Conservation (phyloP, 805 yeast species). For the Saturnispora hagleri region DNA sequence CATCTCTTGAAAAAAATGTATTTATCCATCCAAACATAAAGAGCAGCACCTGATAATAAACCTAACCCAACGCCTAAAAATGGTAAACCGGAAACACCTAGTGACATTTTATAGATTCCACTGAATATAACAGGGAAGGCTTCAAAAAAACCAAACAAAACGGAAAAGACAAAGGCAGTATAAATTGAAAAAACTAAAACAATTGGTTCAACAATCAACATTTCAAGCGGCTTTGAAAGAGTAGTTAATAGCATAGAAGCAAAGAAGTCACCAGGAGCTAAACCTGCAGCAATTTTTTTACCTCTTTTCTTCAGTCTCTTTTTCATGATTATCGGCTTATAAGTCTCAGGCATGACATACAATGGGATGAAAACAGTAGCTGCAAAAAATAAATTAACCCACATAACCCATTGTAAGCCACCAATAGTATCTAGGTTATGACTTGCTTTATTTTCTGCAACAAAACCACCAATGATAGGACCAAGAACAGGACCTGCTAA, state of each 20-base stretch:
- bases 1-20: constrained; percentile 43
- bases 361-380: constrained; percentile 43
- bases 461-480: constrained; percentile 67
- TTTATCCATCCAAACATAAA: constrained; percentile 44
- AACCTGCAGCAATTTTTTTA: constrained; percentile 32
- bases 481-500: constrained; percentile 75
- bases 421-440: constrained; percentile 15
- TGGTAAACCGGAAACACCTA: constrained; percentile 59
- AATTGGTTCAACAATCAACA: constrained; percentile 68
- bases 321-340: constrained; percentile 54
- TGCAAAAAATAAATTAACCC: constrained; percentile 64
- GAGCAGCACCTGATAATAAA: constrained; percentile 42
- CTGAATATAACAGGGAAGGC: constrained; percentile 68
- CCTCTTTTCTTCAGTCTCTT: constrained; percentile 55
- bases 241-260: constrained; percentile 40
- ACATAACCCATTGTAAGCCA: constrained; percentile 64
- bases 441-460: constrained; percentile 39
- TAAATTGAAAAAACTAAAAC: constrained; percentile 61
- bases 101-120: constrained; percentile 49
- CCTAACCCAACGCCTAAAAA: constrained; percentile 70
- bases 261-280: constrained; percentile 31
- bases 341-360: constrained; percentile 55
- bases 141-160: constrained; percentile 70
- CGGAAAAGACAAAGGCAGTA: constrained; percentile 69
- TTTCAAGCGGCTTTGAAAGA: constrained; percentile 52